Evolutionary conservation across 495 filamentous ascomycete species (phyloP).

Genomic region (Penicillium cataractarum): DNA sequence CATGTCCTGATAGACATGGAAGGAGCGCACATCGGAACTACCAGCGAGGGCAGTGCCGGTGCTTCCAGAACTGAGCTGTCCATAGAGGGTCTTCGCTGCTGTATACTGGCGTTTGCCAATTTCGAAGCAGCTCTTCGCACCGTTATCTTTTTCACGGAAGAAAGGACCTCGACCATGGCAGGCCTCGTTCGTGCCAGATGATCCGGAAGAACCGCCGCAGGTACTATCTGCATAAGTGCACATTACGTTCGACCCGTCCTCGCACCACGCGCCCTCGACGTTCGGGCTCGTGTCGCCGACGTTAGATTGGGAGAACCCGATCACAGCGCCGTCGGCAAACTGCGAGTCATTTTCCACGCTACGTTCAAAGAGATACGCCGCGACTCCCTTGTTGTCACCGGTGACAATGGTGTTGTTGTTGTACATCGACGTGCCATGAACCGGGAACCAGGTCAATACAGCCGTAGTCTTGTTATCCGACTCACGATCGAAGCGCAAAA

Average conservation of each 20-base stretch:
- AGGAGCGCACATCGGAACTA: constrained; percentile 63
- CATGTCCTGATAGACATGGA: constrained; percentile 78
- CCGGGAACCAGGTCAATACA: constrained; percentile 89
- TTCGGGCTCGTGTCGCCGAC: constrained; percentile 95
- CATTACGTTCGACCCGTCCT: constrained; percentile 68
- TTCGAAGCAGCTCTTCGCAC: constrained; percentile 73
- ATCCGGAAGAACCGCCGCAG: constrained; percentile 58
- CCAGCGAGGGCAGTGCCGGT: constrained; percentile 54
- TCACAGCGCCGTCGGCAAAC: constrained; percentile 73
- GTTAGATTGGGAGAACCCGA: constrained; percentile 93
- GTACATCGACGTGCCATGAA: constrained; percentile 89
- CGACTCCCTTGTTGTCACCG: constrained; percentile 96
- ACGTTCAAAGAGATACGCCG: constrained; percentile 83
- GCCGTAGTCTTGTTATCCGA: constrained; percentile 75
- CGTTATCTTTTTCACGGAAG: constrained; percentile 70
- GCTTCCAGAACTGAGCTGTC: constrained; percentile 50
- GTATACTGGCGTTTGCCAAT: constrained; percentile 69
- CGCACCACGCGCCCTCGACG: constrained; percentile 80
- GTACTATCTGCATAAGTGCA: constrained; percentile 78
- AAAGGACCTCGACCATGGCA: constrained; percentile 88
- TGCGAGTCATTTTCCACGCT: constrained; percentile 55
- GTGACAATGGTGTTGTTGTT: constrained; percentile 92
- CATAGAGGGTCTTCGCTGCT: constrained; percentile 65
- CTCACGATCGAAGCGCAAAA: constrained; percentile 76
- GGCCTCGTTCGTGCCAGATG: constrained; percentile 56